Conservation (phyloP, 1,139 yeast genomes). For the Sugiyamaella sp. region DNA sequence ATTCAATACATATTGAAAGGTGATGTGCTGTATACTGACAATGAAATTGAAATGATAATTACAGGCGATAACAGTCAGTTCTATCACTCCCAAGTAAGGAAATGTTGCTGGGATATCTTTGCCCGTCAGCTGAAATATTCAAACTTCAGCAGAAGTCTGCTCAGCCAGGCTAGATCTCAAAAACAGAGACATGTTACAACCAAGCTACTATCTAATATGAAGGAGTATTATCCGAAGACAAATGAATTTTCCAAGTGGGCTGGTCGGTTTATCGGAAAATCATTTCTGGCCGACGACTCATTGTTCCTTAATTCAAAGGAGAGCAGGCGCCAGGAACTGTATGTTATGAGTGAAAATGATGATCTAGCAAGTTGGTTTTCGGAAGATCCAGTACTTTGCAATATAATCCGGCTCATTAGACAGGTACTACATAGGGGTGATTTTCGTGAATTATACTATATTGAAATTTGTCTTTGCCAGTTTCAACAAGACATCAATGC, state of each 20-base stretch:
- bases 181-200: neutral
- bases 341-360: neutral
- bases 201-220: constrained; percentile 4
- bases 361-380: constrained; percentile 3
- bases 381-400: constrained; percentile 9
- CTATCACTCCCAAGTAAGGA: constrained; percentile 7
- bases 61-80: constrained; percentile 9
- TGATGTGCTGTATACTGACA: neutral
- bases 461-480: constrained; percentile 14
- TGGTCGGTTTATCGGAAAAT: constrained; percentile 12
- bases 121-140: constrained; percentile 1
- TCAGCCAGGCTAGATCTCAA: neutral
- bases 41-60: neutral
- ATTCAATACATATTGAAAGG: constrained; percentile 1
- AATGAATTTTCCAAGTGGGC: constrained; percentile 7
- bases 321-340: neutral
- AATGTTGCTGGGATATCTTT: constrained; percentile 12
- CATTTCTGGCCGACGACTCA: constrained; percentile 12
- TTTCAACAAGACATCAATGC: constrained; percentile 11
- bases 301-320: neutral
- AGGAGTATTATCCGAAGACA: neutral
- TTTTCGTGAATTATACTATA: constrained; percentile 14
- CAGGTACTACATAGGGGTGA: constrained; percentile 5
- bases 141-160: neutral
- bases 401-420: constrained; percentile 2